Evolutionary conservation across 441 rosid genomes (phyloP), one percentile per base, ranked within the genome.

Genomic region (Erodium texanum): DNA sequence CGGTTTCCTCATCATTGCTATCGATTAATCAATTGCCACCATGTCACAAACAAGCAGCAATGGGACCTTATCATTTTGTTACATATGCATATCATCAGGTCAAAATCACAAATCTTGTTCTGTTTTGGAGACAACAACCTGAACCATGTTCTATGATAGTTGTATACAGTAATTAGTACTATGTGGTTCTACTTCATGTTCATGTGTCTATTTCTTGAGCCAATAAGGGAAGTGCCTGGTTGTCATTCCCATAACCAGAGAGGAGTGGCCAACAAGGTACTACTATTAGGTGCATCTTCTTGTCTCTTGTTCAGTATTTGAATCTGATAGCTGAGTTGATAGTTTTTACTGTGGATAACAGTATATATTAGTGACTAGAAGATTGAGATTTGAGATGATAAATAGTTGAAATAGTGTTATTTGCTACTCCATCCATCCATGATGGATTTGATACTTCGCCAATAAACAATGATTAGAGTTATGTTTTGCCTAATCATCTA

Each of bases 1-100:
- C 58, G 93, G 96, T 66, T 92, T 89, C 79, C 89, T 92, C 70
- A 89, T 87, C 81, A 92, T 92, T 29, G 93, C 96, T 72, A 87
- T 92, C 70, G 83, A 92, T 80, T 89, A 76, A 80, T 66, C 45
- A 10, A 38, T 7, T 38, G 45, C 1, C 45, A 1, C 45, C 45
- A 7, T 38, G 14, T 38, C n/a, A n/a, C n/a, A n/a, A n/a, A 32
- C 36, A 38, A 38, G 45, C 45, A 38, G 45, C 45, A 38, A 7
- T 38, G 7, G 45, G 8, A 38, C 11, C 45, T 38, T 38, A 4
- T 38, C 45, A 38, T 38, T 38, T 38, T 38, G 45, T 38, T 38
- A 38, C 14, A 38, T 38, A 38, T 7, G 45, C 34, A 29, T 29
- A 29, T 29, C 34, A 29, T 29, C 34, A 29, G 34, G 34, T 29